Percentiles rank a stretch among this genome's conserved stretches.
phyloP scores from a whole-genome alignment of 1,284 basidiomycete genomes.

The Trametes sp. region DNA sequence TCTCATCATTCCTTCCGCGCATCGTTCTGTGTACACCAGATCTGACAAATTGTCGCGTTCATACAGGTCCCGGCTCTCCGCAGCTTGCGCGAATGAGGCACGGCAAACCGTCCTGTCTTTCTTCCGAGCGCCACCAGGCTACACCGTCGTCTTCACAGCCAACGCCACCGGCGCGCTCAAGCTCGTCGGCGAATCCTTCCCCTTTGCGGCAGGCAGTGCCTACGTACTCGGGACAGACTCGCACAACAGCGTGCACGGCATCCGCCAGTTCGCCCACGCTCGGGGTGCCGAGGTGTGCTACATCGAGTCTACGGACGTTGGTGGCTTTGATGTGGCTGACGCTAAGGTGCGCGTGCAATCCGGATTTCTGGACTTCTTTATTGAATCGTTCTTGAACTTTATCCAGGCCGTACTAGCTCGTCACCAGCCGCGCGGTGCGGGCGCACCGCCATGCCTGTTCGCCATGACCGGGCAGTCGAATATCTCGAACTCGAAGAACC shows the following conservation, averaged over 20 bases:
- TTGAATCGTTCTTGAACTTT: background rate
- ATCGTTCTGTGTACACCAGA: constrained; percentile 7
- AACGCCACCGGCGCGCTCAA: constrained; percentile 84
- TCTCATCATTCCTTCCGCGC: constrained; percentile 14
- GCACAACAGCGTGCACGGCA: constrained; percentile 87
- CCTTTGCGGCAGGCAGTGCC: constrained; percentile 62
- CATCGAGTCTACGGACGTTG: constrained; percentile 66
- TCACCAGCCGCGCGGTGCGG: constrained; percentile 49
- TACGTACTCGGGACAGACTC: constrained; percentile 77
- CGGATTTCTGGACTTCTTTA: background rate
- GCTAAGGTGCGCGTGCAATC: constrained; percentile 59
- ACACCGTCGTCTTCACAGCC: constrained; percentile 82
- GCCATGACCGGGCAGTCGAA: constrained; percentile 84
- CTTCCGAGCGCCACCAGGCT: constrained; percentile 75
- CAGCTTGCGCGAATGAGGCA: constrained; percentile 70
- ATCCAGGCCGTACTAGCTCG: constrained; percentile 45
- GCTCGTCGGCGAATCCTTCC: constrained; percentile 82
- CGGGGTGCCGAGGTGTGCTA: constrained; percentile 66
- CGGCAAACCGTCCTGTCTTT: constrained; percentile 74
- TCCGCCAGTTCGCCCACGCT: constrained; percentile 70
- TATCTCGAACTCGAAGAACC: constrained; percentile 69
- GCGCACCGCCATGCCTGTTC: constrained; percentile 64
- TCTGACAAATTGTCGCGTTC: constrained; percentile 22
- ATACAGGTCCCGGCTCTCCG: constrained; percentile 71
- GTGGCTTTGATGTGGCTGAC: constrained; percentile 63